Evolutionary conservation across 768 basidiomycete species (phyloP).

Genomic region (Amylocystis lapponica): DNA sequence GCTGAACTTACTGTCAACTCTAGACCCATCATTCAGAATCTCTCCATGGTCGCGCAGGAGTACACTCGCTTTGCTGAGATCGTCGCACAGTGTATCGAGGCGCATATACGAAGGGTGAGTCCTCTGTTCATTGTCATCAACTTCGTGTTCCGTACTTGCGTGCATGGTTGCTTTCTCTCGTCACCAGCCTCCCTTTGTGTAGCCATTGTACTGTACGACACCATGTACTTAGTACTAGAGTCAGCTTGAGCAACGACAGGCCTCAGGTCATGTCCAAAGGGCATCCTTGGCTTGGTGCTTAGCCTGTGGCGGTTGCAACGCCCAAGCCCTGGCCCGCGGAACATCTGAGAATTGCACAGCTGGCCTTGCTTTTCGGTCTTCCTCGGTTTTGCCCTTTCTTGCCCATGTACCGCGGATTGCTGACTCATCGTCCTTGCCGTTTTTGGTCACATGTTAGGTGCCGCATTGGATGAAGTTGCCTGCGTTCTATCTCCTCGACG

Average conservation of each 20-base stretch:
- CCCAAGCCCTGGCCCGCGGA: constrained; percentile 7
- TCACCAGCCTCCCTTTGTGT: neutral
- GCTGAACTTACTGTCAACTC: constrained; percentile 89
- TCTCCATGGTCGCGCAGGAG: constrained; percentile 91
- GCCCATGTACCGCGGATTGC: constrained; percentile 39
- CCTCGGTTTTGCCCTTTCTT: constrained; percentile 4
- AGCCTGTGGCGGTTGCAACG: constrained; percentile 2
- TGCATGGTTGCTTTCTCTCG: neutral
- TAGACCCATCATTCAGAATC: constrained; percentile 85
- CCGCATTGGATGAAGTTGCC: constrained; percentile 88
- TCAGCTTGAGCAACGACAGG: constrained; percentile 39
- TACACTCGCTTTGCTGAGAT: constrained; percentile 72
- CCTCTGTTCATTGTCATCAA: constrained; percentile 14
- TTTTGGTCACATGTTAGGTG: constrained; percentile 49
- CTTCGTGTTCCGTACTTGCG: neutral
- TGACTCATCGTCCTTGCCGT: constrained; percentile 48
- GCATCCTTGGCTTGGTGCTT: constrained; percentile 1
- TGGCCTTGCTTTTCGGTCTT: constrained; percentile 5
- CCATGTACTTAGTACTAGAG: constrained; percentile 41
- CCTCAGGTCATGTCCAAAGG: constrained; percentile 10
- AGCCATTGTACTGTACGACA: constrained; percentile 5
- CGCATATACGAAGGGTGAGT: constrained; percentile 90
- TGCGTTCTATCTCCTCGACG: constrained; percentile 91
- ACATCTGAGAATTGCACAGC: constrained; percentile 9
- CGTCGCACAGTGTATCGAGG: constrained; percentile 75